These are phyloP conservation scores for Podospora conica DNA, from an alignment of 495 filamentous ascomycete genomes.

Conservation along the genomic window DNA sequence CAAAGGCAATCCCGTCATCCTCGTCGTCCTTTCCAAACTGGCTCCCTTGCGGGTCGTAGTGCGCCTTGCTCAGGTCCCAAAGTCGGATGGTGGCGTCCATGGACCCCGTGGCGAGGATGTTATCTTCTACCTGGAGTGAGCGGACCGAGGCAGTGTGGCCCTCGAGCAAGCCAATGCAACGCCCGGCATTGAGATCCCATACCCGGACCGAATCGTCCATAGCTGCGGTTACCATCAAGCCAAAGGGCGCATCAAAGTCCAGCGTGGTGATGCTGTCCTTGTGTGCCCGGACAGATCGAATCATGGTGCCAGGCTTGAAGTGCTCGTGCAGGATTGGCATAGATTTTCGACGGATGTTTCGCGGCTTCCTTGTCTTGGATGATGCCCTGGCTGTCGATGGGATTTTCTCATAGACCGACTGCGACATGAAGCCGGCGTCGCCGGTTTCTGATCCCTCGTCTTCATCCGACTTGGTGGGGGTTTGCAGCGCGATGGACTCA, in stretches of 20 bases:
- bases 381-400: constrained; percentile 54
- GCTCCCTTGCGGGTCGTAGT: constrained; percentile 55
- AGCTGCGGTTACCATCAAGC: constrained; percentile 89
- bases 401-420: constrained; percentile 92
- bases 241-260: constrained; percentile 94
- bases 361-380: constrained; percentile 54
- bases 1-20: constrained; percentile 54
- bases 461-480: constrained; percentile 51
- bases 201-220: constrained; percentile 95
- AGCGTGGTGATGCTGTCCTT: constrained; percentile 82
- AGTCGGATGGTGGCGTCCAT: constrained; percentile 93
- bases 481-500: constrained; percentile 46
- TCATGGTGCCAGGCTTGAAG: constrained; percentile 81
- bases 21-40: constrained; percentile 60
- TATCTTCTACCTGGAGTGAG: constrained; percentile 90
- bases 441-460: constrained; percentile 44
- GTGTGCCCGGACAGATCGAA: constrained; percentile 83
- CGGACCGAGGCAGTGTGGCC: constrained; percentile 94
- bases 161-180: constrained; percentile 84
- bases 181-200: constrained; percentile 90
- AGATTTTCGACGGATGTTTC: constrained; percentile 63
- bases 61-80: constrained; percentile 74
- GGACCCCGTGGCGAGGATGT: constrained; percentile 88
- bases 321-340: constrained; percentile 96
- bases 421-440: constrained; percentile 85